A percentile compares a stretch with the other conserved stretches of the same genome.
Conservation (phyloP, 2,329 filamentous ascomycete genomes). For the Scytalidium lignicola region DNA sequence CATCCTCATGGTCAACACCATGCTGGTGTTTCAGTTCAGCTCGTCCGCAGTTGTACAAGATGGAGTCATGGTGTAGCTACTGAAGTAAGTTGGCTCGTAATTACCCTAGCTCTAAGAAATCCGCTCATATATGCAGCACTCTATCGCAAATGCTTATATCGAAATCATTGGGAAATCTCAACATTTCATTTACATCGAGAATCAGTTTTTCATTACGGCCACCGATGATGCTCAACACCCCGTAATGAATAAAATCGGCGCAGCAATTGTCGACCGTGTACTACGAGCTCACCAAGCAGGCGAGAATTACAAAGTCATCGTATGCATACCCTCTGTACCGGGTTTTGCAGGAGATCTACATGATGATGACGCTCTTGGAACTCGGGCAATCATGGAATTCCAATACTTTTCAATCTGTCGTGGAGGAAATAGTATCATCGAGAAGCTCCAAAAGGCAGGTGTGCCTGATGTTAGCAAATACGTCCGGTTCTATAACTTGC, state of each 20-base stretch:
- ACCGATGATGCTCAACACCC: conserved; percentile 65
- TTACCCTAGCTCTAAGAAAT: conserved; percentile 11
- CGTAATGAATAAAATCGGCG: conserved; percentile 72
- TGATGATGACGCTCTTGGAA: conserved; percentile 66
- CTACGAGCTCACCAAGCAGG: conserved; percentile 60
- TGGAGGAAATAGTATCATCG: conserved; percentile 72
- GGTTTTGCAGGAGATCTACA: conserved; percentile 79
- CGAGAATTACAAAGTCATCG: conserved; percentile 68
- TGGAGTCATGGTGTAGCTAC: conserved; percentile 56
- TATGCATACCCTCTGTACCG: conserved; percentile 75
- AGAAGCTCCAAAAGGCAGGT: conserved; percentile 59
- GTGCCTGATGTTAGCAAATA: conserved; percentile 65
- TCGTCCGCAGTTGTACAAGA: conserved; percentile 40
- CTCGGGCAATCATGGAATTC: conserved; percentile 83
- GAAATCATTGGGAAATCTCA: conserved; percentile 62
- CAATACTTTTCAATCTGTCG: conserved; percentile 78
- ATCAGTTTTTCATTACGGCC: conserved; percentile 84
- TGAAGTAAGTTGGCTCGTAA: conserved; percentile 36
- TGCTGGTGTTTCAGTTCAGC: conserved; percentile 26
- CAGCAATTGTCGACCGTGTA: conserved; percentile 73
- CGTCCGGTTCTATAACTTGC: conserved; percentile 79
- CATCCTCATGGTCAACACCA: background rate
- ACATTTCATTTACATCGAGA: conserved; percentile 77
- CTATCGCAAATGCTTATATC: conserved; percentile 81
- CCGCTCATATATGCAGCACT: conserved; percentile 45